Base-by-base conservation (phyloP, 140 eudicot species). In the Ambrosia hybrid region DNA sequence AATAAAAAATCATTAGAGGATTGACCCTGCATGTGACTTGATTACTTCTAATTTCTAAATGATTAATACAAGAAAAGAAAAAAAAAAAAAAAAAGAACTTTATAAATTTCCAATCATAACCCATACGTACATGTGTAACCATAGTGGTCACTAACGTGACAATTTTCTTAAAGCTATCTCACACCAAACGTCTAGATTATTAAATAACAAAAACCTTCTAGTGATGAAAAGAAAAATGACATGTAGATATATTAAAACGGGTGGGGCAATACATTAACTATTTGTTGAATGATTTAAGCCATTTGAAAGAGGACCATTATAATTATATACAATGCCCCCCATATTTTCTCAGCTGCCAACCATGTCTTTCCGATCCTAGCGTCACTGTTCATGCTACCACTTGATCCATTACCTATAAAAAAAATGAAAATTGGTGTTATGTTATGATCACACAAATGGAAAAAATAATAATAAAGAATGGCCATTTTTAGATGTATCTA, bases 301-400 rank as follows among this genome's bases (percentile, higher is more conserved):
- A 72, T 6, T 71, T 71, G 82, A 55, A 72, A 71, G 63, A 76
- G 78, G 60, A 67, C 64, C 56, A 81, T 72, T 41, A 76, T 36
- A 43, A 69, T 68, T 39, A 76, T 57, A 16, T 76, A 65, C 16
- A 84, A 56, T 41, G 65, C 38, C 51, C 69, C 53, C 52, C 48
- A 78, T 33, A 51, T 13, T 60, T 65, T 71, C 59, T 78, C 82
- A 59, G 78, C 59, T 60, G 71, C 89, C 71, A 81, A 55, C 81
- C 86, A 67, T 55, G 74, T 81, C 48, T 53, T 74, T 71, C 73
- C 79, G 71, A 70, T 74, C 38, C 77, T 81, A 67, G 3, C 83
- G 17, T 67, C 75, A 49, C 21, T 77, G 11, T 70, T 77, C 48
- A 77, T 16, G 73, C 37, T 63, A 76, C 65, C 75, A 59, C 76